Evolutionary conservation across 163 green algal species (phyloP), one percentile per base, ranked within the genome.

Genomic region (Scenedesmus sp.): DNA sequence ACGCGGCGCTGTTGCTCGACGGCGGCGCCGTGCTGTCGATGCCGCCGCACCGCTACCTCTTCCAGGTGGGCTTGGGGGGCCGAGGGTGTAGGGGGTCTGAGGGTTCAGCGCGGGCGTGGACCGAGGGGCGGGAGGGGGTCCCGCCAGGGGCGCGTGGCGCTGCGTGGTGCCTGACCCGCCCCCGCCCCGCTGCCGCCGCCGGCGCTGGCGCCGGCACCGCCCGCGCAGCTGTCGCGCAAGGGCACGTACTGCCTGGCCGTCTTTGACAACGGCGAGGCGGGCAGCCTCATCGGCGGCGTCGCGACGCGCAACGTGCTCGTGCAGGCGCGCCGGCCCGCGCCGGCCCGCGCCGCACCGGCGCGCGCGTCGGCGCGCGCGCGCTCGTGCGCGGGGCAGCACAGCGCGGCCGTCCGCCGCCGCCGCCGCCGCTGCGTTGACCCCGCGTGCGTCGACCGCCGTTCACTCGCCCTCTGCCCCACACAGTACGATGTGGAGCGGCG

Each of bases 271-370:
- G 87, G 86, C 10, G 11, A 56, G 9, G 50, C 75, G 24, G 93
- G 94, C 22, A 93, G 86, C 0, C 82, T 98, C 4, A 85, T 98
- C 1, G 94, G 94, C 2, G 93, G 88, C 54, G 93, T 99, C 29
- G 90, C 91, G 3, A 90, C 96, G 56, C 90, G 94, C 26, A 94
- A 97, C 66, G 85, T 94, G 1, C 70, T 97, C 2, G 90, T 97
- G 15, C 84, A 91, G 90, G 89, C 91, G 62, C 58, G 83, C 18
- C 10, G n/a, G n/a, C n/a, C n/a, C n/a, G n/a, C n/a, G n/a, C n/a
- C n/a, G n/a, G n/a, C n/a, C n/a, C n/a, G n/a, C n/a, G n/a, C n/a
- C n/a, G n/a, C n/a, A n/a, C n/a, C n/a, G n/a, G n/a, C n/a, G n/a
- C n/a, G n/a, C n/a, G n/a, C n/a, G n/a, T n/a, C n/a, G n/a, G n/a